phyloP scores from a whole-genome alignment of 805 yeast genomes.

The Myxozyma sirexii region DNA sequence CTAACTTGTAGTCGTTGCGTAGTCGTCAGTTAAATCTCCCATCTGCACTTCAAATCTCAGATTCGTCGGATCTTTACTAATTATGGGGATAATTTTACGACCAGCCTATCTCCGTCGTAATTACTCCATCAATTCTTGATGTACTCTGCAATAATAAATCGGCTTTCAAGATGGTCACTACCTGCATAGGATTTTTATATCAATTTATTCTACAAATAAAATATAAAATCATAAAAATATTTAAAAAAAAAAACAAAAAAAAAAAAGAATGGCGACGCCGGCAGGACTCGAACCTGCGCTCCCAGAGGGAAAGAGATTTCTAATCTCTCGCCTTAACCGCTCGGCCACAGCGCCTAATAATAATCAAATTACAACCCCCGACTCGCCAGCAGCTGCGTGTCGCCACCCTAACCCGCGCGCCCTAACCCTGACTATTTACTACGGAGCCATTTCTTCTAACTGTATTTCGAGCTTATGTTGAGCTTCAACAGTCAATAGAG shows the following conservation, averaged over 20 bases:
- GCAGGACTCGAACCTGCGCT: conserved; percentile 48
- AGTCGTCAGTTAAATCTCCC: not conserved
- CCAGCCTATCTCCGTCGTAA: not conserved
- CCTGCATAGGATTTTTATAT: too few species aligned
- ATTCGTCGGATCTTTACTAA: not conserved
- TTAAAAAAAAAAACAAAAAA: not conserved
- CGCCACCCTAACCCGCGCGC: not conserved
- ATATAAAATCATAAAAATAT: not conserved
- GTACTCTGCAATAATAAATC: too few species aligned
- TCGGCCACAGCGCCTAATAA: conserved; percentile 44
- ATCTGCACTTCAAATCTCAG: not conserved
- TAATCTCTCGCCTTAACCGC: conserved; percentile 48
- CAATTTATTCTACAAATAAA: too few species aligned
- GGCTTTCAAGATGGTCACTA: too few species aligned
- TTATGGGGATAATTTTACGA: not conserved
- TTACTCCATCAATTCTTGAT: not conserved
- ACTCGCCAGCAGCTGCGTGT: too few species aligned
- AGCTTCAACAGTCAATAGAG: too few species aligned
- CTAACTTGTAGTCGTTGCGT: not conserved
- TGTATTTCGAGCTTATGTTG: too few species aligned
- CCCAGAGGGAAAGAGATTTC: conserved; percentile 47
- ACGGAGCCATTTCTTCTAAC: too few species aligned
- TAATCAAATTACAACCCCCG: not conserved
- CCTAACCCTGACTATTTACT: not conserved
- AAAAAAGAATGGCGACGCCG: conserved; percentile 41